phyloP scores from a whole-genome alignment of 2,329 filamentous ascomycete genomes.

The Aspergillus nomiae region DNA sequence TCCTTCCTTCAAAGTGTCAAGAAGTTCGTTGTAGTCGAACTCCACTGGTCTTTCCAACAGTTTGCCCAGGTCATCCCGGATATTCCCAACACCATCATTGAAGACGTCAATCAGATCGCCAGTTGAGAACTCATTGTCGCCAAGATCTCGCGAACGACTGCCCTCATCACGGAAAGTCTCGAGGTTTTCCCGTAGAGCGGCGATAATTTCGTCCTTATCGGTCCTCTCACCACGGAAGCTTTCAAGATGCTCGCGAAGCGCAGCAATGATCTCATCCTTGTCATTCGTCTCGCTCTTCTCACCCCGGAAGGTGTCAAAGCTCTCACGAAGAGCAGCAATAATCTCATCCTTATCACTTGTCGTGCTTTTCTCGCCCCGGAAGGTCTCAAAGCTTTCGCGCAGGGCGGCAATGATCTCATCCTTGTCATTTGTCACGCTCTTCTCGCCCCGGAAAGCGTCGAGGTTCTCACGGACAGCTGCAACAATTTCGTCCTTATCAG shows the following conservation, averaged over 20 bases:
- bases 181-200: constrained; percentile 46
- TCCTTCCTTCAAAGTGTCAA: constrained; percentile 83
- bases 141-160: constrained; percentile 56
- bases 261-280: constrained; percentile 67
- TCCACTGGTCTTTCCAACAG: constrained; percentile 78
- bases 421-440: constrained; percentile 38
- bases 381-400: constrained; percentile 48
- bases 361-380: constrained; percentile 30
- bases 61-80: constrained; percentile 74
- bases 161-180: constrained; percentile 54
- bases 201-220: constrained; percentile 68
- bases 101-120: constrained; percentile 63
- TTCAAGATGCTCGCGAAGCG: constrained; percentile 50
- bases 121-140: constrained; percentile 56
- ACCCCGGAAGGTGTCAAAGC: constrained; percentile 22
- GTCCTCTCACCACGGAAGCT: constrained; percentile 28
- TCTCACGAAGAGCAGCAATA: constrained; percentile 67
- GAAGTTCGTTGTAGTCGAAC: constrained; percentile 83
- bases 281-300: constrained; percentile 38
- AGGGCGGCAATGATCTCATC: constrained; percentile 64
- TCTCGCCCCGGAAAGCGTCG: constrained; percentile 48
- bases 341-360: constrained; percentile 60
- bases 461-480: constrained; percentile 37
- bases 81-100: constrained; percentile 70
- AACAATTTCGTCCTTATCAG: constrained; percentile 19